Conservation (phyloP, 73 alveolate genomes). For the Stentor roeselii region DNA sequence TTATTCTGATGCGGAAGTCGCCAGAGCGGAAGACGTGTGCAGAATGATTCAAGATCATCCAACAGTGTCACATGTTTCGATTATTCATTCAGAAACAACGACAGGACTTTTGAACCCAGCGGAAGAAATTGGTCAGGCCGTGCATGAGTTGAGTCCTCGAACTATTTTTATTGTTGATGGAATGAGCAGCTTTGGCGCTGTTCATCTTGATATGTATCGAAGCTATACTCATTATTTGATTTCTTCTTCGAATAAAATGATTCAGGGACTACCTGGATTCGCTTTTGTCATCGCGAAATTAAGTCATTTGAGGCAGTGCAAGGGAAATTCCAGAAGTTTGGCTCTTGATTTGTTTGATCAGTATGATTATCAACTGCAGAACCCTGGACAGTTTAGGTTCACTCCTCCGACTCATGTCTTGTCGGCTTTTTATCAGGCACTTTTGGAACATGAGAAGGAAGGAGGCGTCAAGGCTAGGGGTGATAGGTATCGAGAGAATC, state of each 20-base stretch:
- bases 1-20: conserved; percentile 48
- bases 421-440: conserved; percentile 51
- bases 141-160: conserved; percentile 24
- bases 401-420: conserved; percentile 74
- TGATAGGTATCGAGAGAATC: conserved; percentile 43
- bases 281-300: conserved; percentile 55
- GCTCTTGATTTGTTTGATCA: conserved; percentile 63
- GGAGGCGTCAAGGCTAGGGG: conserved; percentile 57
- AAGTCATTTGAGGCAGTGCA: conserved; percentile 27
- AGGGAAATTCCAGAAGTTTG: conserved; percentile 50
- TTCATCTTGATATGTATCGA: conserved; percentile 38
- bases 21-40: conserved; percentile 40
- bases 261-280: conserved; percentile 64
- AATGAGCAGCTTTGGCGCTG: conserved; percentile 65
- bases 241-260: conserved; percentile 52
- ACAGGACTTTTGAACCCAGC: conserved; percentile 45
- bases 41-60: conserved; percentile 44
- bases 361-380: conserved; percentile 38
- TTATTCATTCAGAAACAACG: conserved; percentile 66
- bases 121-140: conserved; percentile 31
- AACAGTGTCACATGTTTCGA: conserved; percentile 47
- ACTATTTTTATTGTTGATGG: conserved; percentile 54
- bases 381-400: conserved; percentile 55
- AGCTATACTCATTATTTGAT: conserved; percentile 44
- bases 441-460: conserved; percentile 51